Evolutionary conservation across 2,329 filamentous ascomycete species (phyloP).

Genomic region (Ceratocystis ficicola): DNA sequence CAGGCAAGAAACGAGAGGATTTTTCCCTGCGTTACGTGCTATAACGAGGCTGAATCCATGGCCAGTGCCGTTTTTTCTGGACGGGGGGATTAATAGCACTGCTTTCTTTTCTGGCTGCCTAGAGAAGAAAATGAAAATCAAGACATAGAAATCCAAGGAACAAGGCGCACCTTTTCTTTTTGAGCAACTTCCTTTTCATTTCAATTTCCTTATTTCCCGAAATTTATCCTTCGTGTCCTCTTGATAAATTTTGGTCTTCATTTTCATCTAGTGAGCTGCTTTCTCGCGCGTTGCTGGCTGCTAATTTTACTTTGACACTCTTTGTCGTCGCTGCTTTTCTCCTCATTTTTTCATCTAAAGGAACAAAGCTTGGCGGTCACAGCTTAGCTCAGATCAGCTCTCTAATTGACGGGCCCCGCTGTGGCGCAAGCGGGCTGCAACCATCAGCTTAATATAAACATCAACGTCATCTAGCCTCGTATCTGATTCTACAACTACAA

Average conservation of each 20-base stretch:
- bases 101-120: conserved; percentile 1
- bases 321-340: background rate
- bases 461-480: conserved; percentile 8
- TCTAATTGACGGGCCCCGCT: conserved; percentile 15
- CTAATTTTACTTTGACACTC: background rate
- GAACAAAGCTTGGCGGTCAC: background rate
- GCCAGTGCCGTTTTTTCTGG: background rate
- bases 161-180: background rate
- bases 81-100: too few relatives aligned
- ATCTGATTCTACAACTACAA: conserved; percentile 20
- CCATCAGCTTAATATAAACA: background rate
- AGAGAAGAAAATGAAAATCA: background rate
- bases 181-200: background rate
- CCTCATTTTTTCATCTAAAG: background rate
- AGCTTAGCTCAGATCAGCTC: background rate
- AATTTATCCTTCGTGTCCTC: background rate
- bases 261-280: background rate
- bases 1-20: background rate
- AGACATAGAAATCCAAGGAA: background rate
- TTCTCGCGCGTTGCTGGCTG: background rate
- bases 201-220: background rate
- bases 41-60: background rate
- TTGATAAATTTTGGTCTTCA: background rate
- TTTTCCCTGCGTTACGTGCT: background rate
- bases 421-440: conserved; percentile 11